Evolutionary conservation across 2,329 filamentous ascomycete species (phyloP).

Genomic region (Lachnellula hyalina): DNA sequence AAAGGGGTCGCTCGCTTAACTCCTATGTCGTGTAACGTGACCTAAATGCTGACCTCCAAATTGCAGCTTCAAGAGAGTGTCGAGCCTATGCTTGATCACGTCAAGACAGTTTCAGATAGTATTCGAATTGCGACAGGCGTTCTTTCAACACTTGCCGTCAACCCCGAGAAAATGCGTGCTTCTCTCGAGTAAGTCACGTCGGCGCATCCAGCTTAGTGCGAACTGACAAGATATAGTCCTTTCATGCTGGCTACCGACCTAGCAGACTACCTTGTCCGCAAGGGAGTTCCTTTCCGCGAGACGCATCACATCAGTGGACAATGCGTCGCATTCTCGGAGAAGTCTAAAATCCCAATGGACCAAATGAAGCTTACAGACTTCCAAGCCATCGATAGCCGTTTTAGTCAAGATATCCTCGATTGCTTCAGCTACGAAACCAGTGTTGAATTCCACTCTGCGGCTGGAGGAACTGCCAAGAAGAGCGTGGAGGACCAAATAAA

Average conservation of each 20-base stretch:
- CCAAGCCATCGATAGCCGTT: conserved; percentile 61
- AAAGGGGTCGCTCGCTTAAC: conserved; percentile 75
- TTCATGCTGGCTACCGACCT: conserved; percentile 70
- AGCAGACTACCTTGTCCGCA: conserved; percentile 58
- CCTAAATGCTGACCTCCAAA: conserved; percentile 1
- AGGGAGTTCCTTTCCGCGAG: conserved; percentile 72
- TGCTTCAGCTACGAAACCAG: conserved; percentile 78
- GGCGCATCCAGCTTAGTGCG: background rate
- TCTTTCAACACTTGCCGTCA: conserved; percentile 64
- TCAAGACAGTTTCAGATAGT: conserved; percentile 77
- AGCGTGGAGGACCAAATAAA: conserved; percentile 61
- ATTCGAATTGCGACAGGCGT: conserved; percentile 80
- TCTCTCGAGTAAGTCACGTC: conserved; percentile 62
- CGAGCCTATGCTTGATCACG: conserved; percentile 78
- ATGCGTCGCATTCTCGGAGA: conserved; percentile 67
- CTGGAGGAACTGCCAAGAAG: conserved; percentile 71
- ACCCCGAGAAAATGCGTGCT: conserved; percentile 71
- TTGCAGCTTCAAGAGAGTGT: conserved; percentile 68
- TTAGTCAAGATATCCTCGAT: conserved; percentile 64
- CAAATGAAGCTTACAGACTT: conserved; percentile 62
- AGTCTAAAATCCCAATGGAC: conserved; percentile 62
- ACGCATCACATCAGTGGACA: conserved; percentile 73
- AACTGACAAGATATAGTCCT: conserved; percentile 34
- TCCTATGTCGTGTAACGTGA: conserved; percentile 65
- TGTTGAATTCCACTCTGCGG: conserved; percentile 72